These are phyloP conservation scores for Xylariaceae sp. DNA, from an alignment of 2,329 filamentous ascomycete genomes.

Conservation along the genomic window DNA sequence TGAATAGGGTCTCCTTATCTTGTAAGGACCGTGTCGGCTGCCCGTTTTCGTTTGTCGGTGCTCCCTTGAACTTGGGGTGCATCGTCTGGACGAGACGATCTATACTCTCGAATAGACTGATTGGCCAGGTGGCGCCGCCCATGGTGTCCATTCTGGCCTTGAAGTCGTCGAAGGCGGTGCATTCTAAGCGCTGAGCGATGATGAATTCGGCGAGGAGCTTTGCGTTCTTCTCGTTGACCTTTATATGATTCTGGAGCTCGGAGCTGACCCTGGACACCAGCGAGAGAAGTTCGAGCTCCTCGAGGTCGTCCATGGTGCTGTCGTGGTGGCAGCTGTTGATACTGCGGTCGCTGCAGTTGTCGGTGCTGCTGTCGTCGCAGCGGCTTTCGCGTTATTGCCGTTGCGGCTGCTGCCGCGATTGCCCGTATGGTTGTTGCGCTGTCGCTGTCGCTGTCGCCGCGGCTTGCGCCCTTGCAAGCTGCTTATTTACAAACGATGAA, in stretches of 20 bases:
- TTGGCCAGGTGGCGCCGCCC: slow-evolving; percentile 73
- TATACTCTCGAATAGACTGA: slow-evolving; percentile 82
- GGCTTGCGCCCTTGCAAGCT: no score
- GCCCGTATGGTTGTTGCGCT: no score
- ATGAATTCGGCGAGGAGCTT: slow-evolving; percentile 96
- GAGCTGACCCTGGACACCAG: slow-evolving; percentile 92
- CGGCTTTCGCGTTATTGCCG: no score
- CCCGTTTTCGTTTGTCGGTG: slow-evolving; percentile 33
- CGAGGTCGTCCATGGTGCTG: slow-evolving; percentile 80
- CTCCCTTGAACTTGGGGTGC: slow-evolving; percentile 79
- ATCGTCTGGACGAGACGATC: slow-evolving; percentile 82
- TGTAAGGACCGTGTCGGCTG: slow-evolving; percentile 41
- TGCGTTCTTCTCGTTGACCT: slow-evolving; percentile 85
- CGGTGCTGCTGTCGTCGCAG: no score
- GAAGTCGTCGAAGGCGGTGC: slow-evolving; percentile 63
- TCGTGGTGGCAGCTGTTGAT: no score
- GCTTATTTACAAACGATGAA: no score
- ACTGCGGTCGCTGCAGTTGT: no score
- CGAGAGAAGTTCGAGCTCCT: slow-evolving; percentile 85
- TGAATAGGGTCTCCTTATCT: slow-evolving; percentile 82
- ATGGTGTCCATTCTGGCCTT: slow-evolving; percentile 66
- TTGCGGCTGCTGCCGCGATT: no score
- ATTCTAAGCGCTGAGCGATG: slow-evolving; percentile 80
- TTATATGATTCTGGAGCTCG: slow-evolving; percentile 89
- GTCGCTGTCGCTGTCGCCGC: no score